Base-by-base conservation (phyloP, 2,329 filamentous ascomycete genomes). In the Fusarium coffeatum region DNA sequence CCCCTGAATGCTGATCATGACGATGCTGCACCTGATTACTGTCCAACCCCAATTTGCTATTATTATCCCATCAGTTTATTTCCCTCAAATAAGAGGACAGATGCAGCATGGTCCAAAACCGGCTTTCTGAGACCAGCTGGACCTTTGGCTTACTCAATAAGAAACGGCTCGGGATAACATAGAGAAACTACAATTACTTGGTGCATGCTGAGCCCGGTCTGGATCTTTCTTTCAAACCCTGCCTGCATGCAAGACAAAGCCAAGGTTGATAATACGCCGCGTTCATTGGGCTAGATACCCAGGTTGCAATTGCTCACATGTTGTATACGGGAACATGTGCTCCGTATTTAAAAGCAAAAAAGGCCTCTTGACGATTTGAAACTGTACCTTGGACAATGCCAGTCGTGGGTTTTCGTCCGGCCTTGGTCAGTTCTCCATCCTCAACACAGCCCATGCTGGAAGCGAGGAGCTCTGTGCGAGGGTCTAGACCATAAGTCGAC, bases 191-290 rank as follows among this genome's bases (percentile, higher is more conserved):
- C 47, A 47, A 41, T 45, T 27, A 55, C 43, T 32, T 43, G 62
- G 59, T 59, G 40, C 41, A 43, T 64, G 40, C 30, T 59, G 58
- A 37, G 59, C 43, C 54, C 28, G 60, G 68, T 59, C 68, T 71
- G 61, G 69, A 71, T 66, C 68, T 72, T 42, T 62, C 57, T 55
- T 63, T 55, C 55, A 64, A 62, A 69, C 57, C 68, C 69, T 66
- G 45, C 65, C 65, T 69, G 68, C 68, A 72, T 59, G 43, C 43
- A 55, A 41, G 15, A 27, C 45, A 46, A 58, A 54, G 68, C 68
- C 68, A 65, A 71, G 58, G 46, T 64, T 65, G 30, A 34, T 68
- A 37, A 53, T 45, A 37, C 37, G 18, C 27, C 15, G 8, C 30
- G 47, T 61, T 66, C 48, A 66, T 66, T 66, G 63, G 63, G 46